Base-by-base conservation (phyloP, 805 yeast genomes). In the Dipodascopsis uninucleata region DNA sequence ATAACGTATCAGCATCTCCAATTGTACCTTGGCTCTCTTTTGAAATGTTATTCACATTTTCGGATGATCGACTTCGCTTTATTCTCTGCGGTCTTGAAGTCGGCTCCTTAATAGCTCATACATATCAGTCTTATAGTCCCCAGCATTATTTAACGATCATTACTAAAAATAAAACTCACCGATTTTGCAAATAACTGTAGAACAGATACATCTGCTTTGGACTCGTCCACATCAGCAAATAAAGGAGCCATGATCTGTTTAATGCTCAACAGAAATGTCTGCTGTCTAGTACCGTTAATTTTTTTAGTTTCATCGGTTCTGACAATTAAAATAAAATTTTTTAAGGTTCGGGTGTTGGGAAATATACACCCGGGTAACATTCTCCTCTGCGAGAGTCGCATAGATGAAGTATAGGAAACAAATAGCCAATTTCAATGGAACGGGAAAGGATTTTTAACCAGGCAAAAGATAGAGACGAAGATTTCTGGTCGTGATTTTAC, bases 1-100 rank as follows among this genome's bases (percentile, higher is more conserved):
- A 21, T 24, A 2, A 39, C 18, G 17, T 43, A 9, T 45, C 26
- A 18, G 5, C 10, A 28, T 45, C 10, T 21, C 10, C 28, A n/a
- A n/a, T n/a, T 26, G 7, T 22, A 14, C 12, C 41, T 12, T 36
- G 65, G 17, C 67, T n/a, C n/a, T n/a, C n/a, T n/a, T n/a, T n/a
- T n/a, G n/a, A n/a, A n/a, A n/a, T n/a, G n/a, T n/a, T n/a, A n/a
- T n/a, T n/a, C n/a, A n/a, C n/a, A n/a, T n/a, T n/a, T n/a, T n/a
- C n/a, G n/a, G n/a, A n/a, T n/a, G n/a, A n/a, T n/a, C n/a, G n/a
- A n/a, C n/a, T n/a, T n/a, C n/a, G n/a, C n/a, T n/a, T n/a, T n/a
- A n/a, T n/a, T n/a, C n/a, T n/a, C n/a, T n/a, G n/a, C n/a, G n/a
- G n/a, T n/a, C n/a, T n/a, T n/a, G n/a, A n/a, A n/a, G n/a, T n/a